Percentiles rank a stretch among this genome's conserved stretches.
Evolutionary conservation across 78 protist species (phyloP).

Genomic region (Monocercomonoides exilis): DNA sequence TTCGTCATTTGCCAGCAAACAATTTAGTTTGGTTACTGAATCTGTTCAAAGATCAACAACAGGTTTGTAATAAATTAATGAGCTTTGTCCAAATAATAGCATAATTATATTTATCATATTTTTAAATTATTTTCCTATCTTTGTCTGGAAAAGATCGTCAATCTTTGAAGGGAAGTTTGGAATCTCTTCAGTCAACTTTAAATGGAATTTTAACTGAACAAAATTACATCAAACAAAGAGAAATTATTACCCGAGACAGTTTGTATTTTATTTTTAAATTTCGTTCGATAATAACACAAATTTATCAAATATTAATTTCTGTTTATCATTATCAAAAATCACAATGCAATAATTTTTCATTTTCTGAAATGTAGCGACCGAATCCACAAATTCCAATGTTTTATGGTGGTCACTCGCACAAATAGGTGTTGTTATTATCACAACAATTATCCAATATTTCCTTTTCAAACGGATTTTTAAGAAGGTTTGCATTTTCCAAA

Average conservation of each 20-base stretch:
- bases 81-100: no score
- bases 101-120: background rate
- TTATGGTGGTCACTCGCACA: background rate
- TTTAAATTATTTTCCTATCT: background rate
- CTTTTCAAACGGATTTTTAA: background rate
- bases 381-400: background rate
- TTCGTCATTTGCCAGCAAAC: background rate
- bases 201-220: background rate
- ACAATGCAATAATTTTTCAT: no score
- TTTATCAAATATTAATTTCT: no score
- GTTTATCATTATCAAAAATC: no score
- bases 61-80: no score
- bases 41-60: background rate
- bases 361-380: no score
- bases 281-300: no score
- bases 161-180: background rate
- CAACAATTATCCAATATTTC: background rate
- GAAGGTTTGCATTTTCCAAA: no score
- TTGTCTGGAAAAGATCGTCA: background rate
- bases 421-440: background rate
- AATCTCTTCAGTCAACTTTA: background rate
- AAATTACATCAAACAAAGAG: background rate
- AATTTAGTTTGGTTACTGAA: background rate
- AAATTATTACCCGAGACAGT: background rate
- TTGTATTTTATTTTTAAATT: no score